phyloP scores from a whole-genome alignment of 495 filamentous ascomycete species.

The Talaromyces proteolyticus region DNA sequence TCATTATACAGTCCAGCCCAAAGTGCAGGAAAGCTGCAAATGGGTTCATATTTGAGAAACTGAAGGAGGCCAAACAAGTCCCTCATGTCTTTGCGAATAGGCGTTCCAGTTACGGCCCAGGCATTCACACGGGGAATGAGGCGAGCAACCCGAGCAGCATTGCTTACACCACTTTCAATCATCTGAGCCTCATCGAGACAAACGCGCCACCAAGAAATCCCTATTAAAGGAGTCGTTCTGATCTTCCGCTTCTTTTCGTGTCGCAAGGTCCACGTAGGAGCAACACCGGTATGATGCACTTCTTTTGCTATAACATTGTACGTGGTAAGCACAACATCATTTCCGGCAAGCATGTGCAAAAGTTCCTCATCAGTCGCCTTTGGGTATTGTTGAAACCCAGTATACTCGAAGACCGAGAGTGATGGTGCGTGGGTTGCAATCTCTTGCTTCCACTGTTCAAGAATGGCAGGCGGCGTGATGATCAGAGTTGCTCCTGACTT shows the following conservation, averaged over 20 bases:
- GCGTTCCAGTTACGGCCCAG: constrained; percentile 93
- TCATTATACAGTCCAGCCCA: constrained; percentile 60
- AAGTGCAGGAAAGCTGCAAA: constrained; percentile 49
- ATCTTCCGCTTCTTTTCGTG: constrained; percentile 60
- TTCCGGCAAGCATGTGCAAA: constrained; percentile 39
- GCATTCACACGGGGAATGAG: constrained; percentile 77
- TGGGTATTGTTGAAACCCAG: constrained; percentile 37
- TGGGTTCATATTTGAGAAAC: constrained; percentile 78
- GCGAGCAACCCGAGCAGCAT: constrained; percentile 73
- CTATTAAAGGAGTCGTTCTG: constrained; percentile 66
- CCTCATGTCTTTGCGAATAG: constrained; percentile 70
- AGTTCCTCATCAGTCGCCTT: constrained; percentile 35
- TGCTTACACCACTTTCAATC: constrained; percentile 81
- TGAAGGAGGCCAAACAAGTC: constrained; percentile 63
- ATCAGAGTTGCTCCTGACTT: constrained; percentile 68
- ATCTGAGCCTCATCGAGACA: constrained; percentile 96
- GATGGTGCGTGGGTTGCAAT: constrained; percentile 60
- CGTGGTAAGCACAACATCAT: constrained; percentile 83
- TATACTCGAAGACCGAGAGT: constrained; percentile 48
- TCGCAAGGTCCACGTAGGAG: constrained; percentile 61
- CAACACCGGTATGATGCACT: constrained; percentile 64
- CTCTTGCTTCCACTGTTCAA: constrained; percentile 85
- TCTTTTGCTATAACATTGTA: constrained; percentile 74
- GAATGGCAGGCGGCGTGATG: constrained; percentile 74
- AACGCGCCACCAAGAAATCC: constrained; percentile 85